Percentiles rank a stretch among this genome's conserved stretches.
These are phyloP conservation scores for Nepenthes gracilis DNA, from an alignment of 148 eudicot genomes.

Conservation along the genomic window DNA sequence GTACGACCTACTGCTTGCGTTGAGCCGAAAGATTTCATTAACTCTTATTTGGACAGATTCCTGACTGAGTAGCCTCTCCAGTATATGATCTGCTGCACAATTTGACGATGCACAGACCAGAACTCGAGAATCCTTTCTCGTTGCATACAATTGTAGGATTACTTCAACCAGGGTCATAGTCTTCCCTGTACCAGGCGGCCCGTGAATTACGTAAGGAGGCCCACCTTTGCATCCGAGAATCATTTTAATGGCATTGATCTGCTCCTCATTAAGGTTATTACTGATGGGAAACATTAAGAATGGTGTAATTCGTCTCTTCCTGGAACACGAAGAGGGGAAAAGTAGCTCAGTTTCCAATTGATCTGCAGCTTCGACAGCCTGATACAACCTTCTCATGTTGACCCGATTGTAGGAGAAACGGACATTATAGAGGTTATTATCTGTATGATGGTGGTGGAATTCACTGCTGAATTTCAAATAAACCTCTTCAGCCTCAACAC, in stretches of 20 bases:
- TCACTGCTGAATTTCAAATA: constrained; percentile 41
- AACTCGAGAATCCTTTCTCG: constrained; percentile 18
- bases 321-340: constrained; percentile 33
- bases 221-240: constrained; percentile 70
- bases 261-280: constrained; percentile 60
- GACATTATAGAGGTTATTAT: constrained; percentile 41
- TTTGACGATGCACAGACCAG: constrained; percentile 93
- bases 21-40: constrained; percentile 60
- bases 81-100: constrained; percentile 79
- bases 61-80: constrained; percentile 38
- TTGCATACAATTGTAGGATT: constrained; percentile 55
- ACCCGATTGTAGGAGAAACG: constrained; percentile 60
- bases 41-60: constrained; percentile 16
- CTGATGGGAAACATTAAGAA: constrained; percentile 32
- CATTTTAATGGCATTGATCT: constrained; percentile 44
- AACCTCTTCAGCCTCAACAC: constrained; percentile 93
- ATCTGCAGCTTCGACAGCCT: constrained; percentile 59
- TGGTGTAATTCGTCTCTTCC: constrained; percentile 30
- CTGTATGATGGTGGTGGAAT: constrained; percentile 34
- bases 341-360: constrained; percentile 36
- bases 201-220: constrained; percentile 70
- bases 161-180: constrained; percentile 75
- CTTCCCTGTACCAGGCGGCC: constrained; percentile 98
- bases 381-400: constrained; percentile 62
- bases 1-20: constrained; percentile 60